A percentile compares a stretch with the other conserved stretches of the same genome.
Conservation (phyloP, 2,329 filamentous ascomycete species). For the Fusarium marasasianum region DNA sequence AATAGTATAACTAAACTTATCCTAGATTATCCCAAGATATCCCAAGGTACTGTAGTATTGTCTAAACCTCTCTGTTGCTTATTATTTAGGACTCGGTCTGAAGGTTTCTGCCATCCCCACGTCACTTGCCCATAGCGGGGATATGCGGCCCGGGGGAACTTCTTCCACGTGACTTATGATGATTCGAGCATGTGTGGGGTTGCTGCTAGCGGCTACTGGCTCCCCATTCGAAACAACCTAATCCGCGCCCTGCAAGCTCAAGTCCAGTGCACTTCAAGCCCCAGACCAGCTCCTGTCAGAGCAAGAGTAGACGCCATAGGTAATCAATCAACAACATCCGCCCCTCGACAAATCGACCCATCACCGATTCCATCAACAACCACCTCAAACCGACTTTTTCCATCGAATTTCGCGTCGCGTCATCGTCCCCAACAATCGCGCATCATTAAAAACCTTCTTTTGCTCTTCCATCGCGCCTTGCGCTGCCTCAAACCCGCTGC, state of each 20-base stretch:
- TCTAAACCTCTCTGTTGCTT: neutral
- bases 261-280: constrained; percentile 2
- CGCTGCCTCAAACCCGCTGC: constrained; percentile 21
- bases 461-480: constrained; percentile 21
- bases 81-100: neutral
- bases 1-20: neutral
- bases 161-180: constrained; percentile 1
- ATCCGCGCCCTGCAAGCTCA: constrained; percentile 8
- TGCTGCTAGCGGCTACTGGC: constrained; percentile 12
- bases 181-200: constrained; percentile 8
- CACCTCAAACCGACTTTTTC: constrained; percentile 33
- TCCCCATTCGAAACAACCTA: constrained; percentile 28
- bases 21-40: neutral
- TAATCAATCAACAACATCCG: constrained; percentile 38
- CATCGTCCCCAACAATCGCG: constrained; percentile 18
- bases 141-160: neutral
- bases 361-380: constrained; percentile 42
- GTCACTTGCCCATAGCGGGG: constrained; percentile 6
- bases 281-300: constrained; percentile 13
- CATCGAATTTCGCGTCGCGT: constrained; percentile 46
- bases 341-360: constrained; percentile 35
- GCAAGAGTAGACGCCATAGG: constrained; percentile 29
- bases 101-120: neutral
- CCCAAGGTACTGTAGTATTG: neutral
- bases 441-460: constrained; percentile 26